A percentile compares a stretch with the other conserved stretches of the same genome.
phyloP scores from a whole-genome alignment of 306 rosid species.

The Amphicarpaea edgeworthii region DNA sequence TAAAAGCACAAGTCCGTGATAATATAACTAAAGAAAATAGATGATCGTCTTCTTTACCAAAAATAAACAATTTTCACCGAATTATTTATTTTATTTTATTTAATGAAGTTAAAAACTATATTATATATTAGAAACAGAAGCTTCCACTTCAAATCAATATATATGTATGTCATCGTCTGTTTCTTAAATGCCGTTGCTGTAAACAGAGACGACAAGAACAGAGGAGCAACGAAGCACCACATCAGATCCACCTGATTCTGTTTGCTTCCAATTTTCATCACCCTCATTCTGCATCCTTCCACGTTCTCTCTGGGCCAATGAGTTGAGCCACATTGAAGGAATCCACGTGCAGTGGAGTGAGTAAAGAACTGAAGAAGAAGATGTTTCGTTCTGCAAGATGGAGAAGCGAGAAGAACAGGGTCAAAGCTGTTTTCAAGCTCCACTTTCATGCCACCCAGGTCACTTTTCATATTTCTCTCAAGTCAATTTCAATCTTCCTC shows the following conservation, averaged over 20 bases:
- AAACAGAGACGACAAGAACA: constrained; percentile 25
- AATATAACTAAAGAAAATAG: background rate
- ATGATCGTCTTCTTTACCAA: background rate
- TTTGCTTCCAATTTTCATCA: constrained; percentile 3
- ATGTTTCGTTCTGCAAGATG: constrained; percentile 94
- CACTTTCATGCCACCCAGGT: constrained; percentile 86
- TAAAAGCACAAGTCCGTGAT: constrained; percentile 41
- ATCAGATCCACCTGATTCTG: constrained; percentile 38
- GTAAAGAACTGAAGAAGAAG: constrained; percentile 24
- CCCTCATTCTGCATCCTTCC: background rate
- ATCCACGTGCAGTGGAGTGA: constrained; percentile 38
- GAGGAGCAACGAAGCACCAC: constrained; percentile 4
- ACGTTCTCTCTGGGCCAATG: constrained; percentile 21
- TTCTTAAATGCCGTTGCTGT: constrained; percentile 41
- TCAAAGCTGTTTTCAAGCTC: constrained; percentile 80
- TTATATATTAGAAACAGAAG: constrained; percentile 48
- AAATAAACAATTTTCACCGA: constrained; percentile 44
- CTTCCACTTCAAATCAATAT: constrained; percentile 49
- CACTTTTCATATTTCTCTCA: background rate
- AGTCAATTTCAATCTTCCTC: background rate
- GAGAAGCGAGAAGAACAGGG: constrained; percentile 85
- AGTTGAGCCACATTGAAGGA: constrained; percentile 48
- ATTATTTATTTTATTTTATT: constrained; percentile 22
- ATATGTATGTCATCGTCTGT: constrained; percentile 44
- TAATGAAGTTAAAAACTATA: background rate